These are phyloP conservation scores for Candida peoriensis DNA, from an alignment of 805 yeast species.

Conservation along the genomic window DNA sequence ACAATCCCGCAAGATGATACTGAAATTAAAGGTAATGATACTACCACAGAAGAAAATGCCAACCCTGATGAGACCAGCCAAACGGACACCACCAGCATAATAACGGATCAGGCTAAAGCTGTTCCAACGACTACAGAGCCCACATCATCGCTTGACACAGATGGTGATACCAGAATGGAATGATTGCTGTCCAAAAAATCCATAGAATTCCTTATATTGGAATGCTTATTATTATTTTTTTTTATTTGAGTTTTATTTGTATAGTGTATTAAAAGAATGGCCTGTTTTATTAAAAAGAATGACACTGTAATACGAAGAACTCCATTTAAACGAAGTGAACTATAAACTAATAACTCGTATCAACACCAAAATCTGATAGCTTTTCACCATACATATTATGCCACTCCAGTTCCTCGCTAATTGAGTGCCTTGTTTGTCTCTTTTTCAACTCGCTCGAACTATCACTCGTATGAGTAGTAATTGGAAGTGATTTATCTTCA, in stretches of 20 bases:
- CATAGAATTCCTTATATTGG: neutral
- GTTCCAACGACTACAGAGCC: conserved; percentile 3
- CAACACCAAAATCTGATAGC: conserved; percentile 85
- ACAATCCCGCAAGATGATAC: conserved; percentile 46
- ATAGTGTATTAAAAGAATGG: too few relatives aligned
- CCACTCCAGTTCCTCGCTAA: too few relatives aligned
- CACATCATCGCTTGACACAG: conserved; percentile 20
- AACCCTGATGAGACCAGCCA: conserved; percentile 26
- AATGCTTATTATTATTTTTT: neutral
- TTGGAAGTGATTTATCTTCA: conserved; percentile 12
- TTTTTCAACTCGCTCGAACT: too few relatives aligned
- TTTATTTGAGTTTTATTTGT: neutral
- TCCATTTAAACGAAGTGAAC: neutral
- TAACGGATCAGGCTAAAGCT: conserved; percentile 11
- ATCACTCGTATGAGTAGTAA: conserved; percentile 11
- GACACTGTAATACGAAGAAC: too few relatives aligned
- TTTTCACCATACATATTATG: conserved; percentile 77
- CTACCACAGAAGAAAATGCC: conserved; percentile 42
- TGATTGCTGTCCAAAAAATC: conserved; percentile 10
- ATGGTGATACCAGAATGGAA: conserved; percentile 29
- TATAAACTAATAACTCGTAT: conserved; percentile 32
- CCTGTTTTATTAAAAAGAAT: too few relatives aligned
- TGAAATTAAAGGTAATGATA: conserved; percentile 33
- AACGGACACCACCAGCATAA: conserved; percentile 14
- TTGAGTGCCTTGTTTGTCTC: too few relatives aligned